Evolutionary conservation across 371 early-diverging fungal genomes (phyloP).

Genomic region (Dinochytrium kinnereticum): DNA sequence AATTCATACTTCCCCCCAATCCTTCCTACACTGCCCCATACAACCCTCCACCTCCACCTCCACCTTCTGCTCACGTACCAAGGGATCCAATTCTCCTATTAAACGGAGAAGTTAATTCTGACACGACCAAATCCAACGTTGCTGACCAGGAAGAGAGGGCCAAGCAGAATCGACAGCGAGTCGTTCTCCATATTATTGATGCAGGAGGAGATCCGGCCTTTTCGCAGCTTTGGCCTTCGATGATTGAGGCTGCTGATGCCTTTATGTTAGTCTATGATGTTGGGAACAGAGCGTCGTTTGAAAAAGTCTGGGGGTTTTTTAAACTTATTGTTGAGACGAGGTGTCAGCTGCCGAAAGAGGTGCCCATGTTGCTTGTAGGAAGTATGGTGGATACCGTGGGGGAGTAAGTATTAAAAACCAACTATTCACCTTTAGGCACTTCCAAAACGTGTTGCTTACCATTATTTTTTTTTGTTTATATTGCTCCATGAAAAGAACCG

Average conservation of each 20-base stretch:
- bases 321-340: constrained; percentile 37
- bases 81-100: constrained; percentile 9
- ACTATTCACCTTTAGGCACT: neutral
- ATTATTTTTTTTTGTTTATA: no score
- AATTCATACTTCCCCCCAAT: constrained; percentile 30
- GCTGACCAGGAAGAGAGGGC: constrained; percentile 24
- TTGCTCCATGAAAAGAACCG: no score
- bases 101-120: neutral
- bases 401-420: neutral
- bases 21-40: constrained; percentile 16
- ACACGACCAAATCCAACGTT: neutral
- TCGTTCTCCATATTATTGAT: constrained; percentile 41
- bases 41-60: constrained; percentile 14
- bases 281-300: constrained; percentile 36
- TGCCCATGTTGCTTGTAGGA: constrained; percentile 46
- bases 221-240: constrained; percentile 32
- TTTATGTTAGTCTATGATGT: constrained; percentile 50
- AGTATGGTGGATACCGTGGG: constrained; percentile 49
- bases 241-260: constrained; percentile 45
- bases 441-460: no score
- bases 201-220: constrained; percentile 44
- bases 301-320: constrained; percentile 37
- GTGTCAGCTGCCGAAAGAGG: constrained; percentile 22
- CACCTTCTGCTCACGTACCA: constrained; percentile 12
- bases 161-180: constrained; percentile 29